Evolutionary conservation across 2,329 filamentous ascomycete genomes (phyloP), one percentile per base, ranked within the genome.

Genomic region (Cryphonectria japonica): DNA sequence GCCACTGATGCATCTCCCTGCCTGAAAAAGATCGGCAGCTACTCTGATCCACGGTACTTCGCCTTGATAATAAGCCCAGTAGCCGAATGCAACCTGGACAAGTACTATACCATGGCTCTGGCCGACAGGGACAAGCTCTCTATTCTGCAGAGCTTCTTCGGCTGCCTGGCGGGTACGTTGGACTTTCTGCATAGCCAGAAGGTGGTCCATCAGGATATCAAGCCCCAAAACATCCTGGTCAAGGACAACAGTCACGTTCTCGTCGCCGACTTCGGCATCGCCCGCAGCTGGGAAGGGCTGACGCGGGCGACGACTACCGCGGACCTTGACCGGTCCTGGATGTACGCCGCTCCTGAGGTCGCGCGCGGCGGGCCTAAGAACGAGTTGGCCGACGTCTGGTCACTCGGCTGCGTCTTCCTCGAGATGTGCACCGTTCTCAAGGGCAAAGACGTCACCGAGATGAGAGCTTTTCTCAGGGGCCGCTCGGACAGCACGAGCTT

Each of bases 171-270:
- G 37, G 37, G 37, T 13, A 39, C 37, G 37, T 2, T 39, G 8
- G 9, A 39, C 37, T 39, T 39, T 2, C 37, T 39, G 37, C 37
- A 39, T 11, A 11, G 37, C 37, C 8, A 39, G 37, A 39, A 39
- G 37, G 37, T 39, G 37, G 37, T 39, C 37, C 71, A 74, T 54
- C 64, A 67, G 9, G 73, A 74, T 29, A 74, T 74, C 37, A 74
- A 74, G 69, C 73, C 73, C 5, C 67, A 69, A 11, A 74, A 74
- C 16, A 74, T 74, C 34, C 60, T 74, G 6, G 46, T 74, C 16
- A 68, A 71, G 2, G 62, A 69, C 11, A 60, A 62, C 6, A 41
- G 66, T 2, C 37, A 39, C 37, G 65, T 73, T 0, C 54, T 71
- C 1, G 29, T 74, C 0, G 66, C 73, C 14, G 73, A 74, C 32